Conservation (phyloP, 495 filamentous ascomycete genomes). For the Rhizodiscina lignyota region DNA sequence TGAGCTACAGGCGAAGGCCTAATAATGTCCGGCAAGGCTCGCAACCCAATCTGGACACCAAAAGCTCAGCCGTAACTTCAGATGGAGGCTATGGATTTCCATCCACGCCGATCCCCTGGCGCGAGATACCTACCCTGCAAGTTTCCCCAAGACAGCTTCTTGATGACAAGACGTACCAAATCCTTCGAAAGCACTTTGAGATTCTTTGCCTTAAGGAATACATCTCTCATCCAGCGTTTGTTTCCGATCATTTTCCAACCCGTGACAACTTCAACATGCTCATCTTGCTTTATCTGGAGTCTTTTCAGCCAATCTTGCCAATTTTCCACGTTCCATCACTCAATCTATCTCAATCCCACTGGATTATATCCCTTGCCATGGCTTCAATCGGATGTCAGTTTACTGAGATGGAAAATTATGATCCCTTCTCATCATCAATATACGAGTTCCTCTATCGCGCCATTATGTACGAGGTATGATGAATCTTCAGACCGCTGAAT, state of each 20-base stretch:
- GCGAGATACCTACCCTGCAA: neutral
- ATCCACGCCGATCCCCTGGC: neutral
- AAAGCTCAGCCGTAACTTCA: neutral
- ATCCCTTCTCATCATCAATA: neutral
- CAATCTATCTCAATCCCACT: conserved; percentile 23
- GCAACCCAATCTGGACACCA: neutral
- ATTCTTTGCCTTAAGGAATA: conserved; percentile 20
- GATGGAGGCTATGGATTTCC: neutral
- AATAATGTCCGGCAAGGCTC: neutral
- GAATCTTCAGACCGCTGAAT: neutral
- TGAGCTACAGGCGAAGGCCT: neutral
- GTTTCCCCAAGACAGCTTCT: neutral
- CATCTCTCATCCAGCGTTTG: conserved; percentile 23
- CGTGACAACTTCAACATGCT: conserved; percentile 18
- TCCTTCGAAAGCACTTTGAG: conserved; percentile 18
- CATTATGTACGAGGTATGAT: neutral
- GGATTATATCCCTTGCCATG: conserved; percentile 27
- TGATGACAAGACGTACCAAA: conserved; percentile 12
- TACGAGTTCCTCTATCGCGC: neutral
- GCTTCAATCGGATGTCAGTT: conserved; percentile 29
- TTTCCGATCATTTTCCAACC: conserved; percentile 21
- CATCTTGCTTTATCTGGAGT: conserved; percentile 22
- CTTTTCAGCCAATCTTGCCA: conserved; percentile 29
- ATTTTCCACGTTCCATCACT: conserved; percentile 28
- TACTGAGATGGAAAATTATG: neutral